A percentile compares a stretch with the other conserved stretches of the same genome.
phyloP scores from a whole-genome alignment of 2,329 filamentous ascomycete genomes.

The Cladophialophora bantiana region DNA sequence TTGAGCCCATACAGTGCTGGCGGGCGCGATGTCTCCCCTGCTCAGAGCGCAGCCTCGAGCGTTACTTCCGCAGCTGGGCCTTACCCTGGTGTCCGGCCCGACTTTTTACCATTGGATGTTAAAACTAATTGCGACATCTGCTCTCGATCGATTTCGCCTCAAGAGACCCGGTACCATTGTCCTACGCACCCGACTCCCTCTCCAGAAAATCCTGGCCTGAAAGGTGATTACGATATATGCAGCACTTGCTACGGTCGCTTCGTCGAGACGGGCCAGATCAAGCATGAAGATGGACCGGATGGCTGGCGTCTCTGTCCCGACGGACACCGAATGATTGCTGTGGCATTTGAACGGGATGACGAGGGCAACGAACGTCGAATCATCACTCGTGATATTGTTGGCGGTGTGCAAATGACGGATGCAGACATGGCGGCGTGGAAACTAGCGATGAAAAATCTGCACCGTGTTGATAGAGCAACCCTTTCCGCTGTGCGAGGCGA shows the following conservation, averaged over 20 bases:
- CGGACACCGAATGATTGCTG: slow-evolving; percentile 83
- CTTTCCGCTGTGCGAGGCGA: slow-evolving; percentile 25
- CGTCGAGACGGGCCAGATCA: slow-evolving; percentile 69
- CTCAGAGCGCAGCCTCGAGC: slow-evolving; percentile 35
- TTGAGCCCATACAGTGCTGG: slow-evolving; percentile 29
- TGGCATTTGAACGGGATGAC: slow-evolving; percentile 72
- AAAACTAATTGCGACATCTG: slow-evolving; percentile 81
- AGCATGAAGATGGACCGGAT: slow-evolving; percentile 74
- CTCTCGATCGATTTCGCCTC: slow-evolving; percentile 72
- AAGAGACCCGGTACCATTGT: slow-evolving; percentile 78
- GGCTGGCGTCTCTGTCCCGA: slow-evolving; percentile 85
- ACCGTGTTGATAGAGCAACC: slow-evolving; percentile 11
- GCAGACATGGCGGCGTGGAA: slow-evolving; percentile 53
- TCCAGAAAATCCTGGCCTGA: slow-evolving; percentile 64
- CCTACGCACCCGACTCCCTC: slow-evolving; percentile 52
- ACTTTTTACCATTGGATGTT: slow-evolving; percentile 73
- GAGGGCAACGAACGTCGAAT: slow-evolving; percentile 71
- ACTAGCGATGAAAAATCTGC: slow-evolving; percentile 26
- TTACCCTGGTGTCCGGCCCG: slow-evolving; percentile 18
- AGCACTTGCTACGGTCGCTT: slow-evolving; percentile 75
- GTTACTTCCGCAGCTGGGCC: slow-evolving; percentile 31
- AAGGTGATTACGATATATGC: slow-evolving; percentile 89
- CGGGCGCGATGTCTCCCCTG: slow-evolving; percentile 31
- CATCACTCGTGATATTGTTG: slow-evolving; percentile 76
- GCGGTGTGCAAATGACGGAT: slow-evolving; percentile 73